Conservation (phyloP, 768 basidiomycete species). For the Termitomyces sp. region DNA sequence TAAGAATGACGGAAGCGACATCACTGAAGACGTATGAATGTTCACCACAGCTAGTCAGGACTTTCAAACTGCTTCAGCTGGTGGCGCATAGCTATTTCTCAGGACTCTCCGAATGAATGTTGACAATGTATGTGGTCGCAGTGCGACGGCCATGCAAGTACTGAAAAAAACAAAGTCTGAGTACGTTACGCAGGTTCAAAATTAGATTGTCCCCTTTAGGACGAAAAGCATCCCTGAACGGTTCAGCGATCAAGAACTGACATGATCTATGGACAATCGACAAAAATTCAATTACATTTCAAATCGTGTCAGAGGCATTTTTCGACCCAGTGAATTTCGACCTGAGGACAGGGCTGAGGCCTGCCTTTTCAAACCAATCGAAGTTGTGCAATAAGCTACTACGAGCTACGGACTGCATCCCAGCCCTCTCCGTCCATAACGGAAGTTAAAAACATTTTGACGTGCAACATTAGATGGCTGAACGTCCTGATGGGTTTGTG, state of each 20-base stretch:
- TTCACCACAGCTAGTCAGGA: background rate
- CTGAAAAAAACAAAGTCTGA: background rate
- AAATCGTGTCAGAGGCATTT: background rate
- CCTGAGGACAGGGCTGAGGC: too few relatives aligned
- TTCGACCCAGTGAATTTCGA: background rate
- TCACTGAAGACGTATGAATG: slow-evolving; percentile 12
- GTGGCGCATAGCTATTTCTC: slow-evolving; percentile 3
- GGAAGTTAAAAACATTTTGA: too few relatives aligned
- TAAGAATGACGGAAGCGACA: slow-evolving; percentile 11
- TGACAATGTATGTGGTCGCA: too few relatives aligned
- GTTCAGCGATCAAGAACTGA: background rate
- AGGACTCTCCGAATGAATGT: too few relatives aligned
- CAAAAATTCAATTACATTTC: too few relatives aligned
- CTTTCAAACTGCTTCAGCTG: background rate
- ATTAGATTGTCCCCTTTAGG: background rate
- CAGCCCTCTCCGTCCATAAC: background rate
- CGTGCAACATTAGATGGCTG: background rate
- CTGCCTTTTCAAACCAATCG: background rate
- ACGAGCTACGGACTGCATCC: too few relatives aligned
- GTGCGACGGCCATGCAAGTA: background rate
- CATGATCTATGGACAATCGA: background rate
- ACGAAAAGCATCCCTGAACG: background rate
- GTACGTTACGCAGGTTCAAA: background rate
- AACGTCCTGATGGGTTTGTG: too few relatives aligned
- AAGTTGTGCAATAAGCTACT: too few relatives aligned